Evolutionary conservation across 148 eudicot genomes (phyloP), one percentile per base, ranked within the genome.

Genomic region (Gaultheria prostrata): DNA sequence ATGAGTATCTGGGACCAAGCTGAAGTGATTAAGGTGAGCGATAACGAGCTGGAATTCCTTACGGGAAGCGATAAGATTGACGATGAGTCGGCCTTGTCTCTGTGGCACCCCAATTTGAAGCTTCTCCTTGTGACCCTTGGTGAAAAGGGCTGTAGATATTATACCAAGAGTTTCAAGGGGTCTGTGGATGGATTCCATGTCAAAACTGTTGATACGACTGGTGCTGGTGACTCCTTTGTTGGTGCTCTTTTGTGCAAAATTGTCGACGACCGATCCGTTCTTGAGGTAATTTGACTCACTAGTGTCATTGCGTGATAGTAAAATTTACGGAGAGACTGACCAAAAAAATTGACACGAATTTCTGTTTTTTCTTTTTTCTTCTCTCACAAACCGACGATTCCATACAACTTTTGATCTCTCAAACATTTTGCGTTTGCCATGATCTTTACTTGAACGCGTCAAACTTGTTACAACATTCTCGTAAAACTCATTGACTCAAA

Each of bases 1-100:
- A 24, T 93, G 94, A 95, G 98, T 92, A 95, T 95, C 3, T 95
- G 98, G 98, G 91, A 93, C 32, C 85, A 91, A 82, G 98, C 98
- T 0, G 97, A 95, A 70, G 87, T 95, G 65, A 95, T 95, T 82
- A 95, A 95, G 89, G 93, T 95, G 71, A 95, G 98, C 54, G 98
- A 95, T 45, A 82, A 76, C 1, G 98, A 95, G 89, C 89, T 95
- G 1, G 95, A 92, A 35, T 95, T 95, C 80, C 91, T 95, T 9
- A 93, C 98, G 0, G 97, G 95, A 17, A 70, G 45, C 45, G 46
- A 70, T 82, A 91, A 88, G 80, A 88, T 94, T 0, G 95, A 91
- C 39, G 94, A 94, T 71, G 94, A 76, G 26, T 85, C 94, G 0
- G 97, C 98, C 1, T 56, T 93, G 93, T 90, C 97, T 0, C 83